phyloP scores from a whole-genome alignment of 2,329 filamentous ascomycete species.

The Ilyonectria robusta region DNA sequence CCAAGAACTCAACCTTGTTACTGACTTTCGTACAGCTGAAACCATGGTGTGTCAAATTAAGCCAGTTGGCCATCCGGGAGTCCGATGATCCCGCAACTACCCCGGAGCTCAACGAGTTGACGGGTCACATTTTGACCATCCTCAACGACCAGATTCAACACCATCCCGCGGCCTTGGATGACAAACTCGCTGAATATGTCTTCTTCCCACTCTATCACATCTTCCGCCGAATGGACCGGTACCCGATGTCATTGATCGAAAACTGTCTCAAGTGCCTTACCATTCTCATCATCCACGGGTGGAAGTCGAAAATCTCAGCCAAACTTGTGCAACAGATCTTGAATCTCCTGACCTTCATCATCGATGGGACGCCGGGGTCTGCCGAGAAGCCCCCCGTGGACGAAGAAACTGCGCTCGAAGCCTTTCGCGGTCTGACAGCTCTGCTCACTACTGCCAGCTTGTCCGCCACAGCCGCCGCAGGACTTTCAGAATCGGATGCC shows the following conservation, averaged over 20 bases:
- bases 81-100: constrained; percentile 57
- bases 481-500: constrained; percentile 69
- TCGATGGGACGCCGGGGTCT: constrained; percentile 77
- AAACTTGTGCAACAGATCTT: constrained; percentile 87
- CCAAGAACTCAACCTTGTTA: background rate
- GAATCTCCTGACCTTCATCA: constrained; percentile 85
- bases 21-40: constrained; percentile 65
- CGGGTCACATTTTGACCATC: constrained; percentile 61
- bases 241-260: constrained; percentile 82
- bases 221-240: constrained; percentile 80
- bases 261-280: constrained; percentile 81
- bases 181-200: constrained; percentile 90
- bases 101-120: constrained; percentile 62
- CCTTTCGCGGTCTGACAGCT: constrained; percentile 77
- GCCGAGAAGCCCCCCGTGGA: constrained; percentile 62
- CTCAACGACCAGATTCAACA: constrained; percentile 60
- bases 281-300: constrained; percentile 82
- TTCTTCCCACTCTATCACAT: constrained; percentile 95
- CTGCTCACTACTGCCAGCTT: constrained; percentile 74
- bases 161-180: constrained; percentile 73
- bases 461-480: constrained; percentile 63
- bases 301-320: constrained; percentile 79
- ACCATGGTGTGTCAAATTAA: constrained; percentile 73
- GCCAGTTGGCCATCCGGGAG: constrained; percentile 68
- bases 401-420: constrained; percentile 82